Evolutionary conservation across 2,329 filamentous ascomycete species (phyloP).

Genomic region (Arachnomyces sp.): DNA sequence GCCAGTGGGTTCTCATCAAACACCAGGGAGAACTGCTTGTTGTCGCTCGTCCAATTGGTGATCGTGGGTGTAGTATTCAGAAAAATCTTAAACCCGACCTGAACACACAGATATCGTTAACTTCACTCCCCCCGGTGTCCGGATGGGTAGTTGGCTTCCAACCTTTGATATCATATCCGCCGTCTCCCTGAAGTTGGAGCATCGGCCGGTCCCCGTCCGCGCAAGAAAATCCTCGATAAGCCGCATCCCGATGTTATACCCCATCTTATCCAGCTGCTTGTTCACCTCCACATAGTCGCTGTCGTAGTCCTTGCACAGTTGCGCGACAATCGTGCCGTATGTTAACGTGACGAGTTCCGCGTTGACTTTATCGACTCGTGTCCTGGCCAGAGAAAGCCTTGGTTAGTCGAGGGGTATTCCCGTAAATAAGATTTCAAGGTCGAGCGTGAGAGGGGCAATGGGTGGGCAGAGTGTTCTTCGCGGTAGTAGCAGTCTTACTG

Average conservation of each 20-base stretch:
- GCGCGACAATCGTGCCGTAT: conserved; percentile 93
- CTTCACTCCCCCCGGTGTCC: background rate
- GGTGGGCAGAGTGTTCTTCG: background rate
- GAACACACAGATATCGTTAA: background rate
- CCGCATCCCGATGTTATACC: conserved; percentile 93
- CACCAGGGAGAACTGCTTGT: conserved; percentile 89
- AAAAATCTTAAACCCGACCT: conserved; percentile 99
- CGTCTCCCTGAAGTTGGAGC: conserved; percentile 87
- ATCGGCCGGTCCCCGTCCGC: conserved; percentile 83
- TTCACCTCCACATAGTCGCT: conserved; percentile 92
- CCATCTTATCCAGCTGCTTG: conserved; percentile 97
- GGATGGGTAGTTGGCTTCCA: conserved; percentile 12
- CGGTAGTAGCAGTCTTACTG: conserved; percentile 36
- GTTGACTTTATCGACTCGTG: conserved; percentile 94
- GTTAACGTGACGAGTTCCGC: conserved; percentile 94
- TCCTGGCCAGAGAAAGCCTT: conserved; percentile 46
- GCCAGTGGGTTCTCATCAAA: conserved; percentile 96
- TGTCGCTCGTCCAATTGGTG: conserved; percentile 92
- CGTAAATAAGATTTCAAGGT: too few species aligned
- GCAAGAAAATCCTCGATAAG: conserved; percentile 96
- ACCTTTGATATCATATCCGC: conserved; percentile 95
- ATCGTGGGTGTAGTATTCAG: conserved; percentile 90
- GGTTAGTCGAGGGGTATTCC: conserved; percentile 10
- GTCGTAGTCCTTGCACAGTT: conserved; percentile 94
- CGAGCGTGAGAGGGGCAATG: background rate